Conservation (phyloP, 768 basidiomycete species). For the Steccherinum ochraceum region DNA sequence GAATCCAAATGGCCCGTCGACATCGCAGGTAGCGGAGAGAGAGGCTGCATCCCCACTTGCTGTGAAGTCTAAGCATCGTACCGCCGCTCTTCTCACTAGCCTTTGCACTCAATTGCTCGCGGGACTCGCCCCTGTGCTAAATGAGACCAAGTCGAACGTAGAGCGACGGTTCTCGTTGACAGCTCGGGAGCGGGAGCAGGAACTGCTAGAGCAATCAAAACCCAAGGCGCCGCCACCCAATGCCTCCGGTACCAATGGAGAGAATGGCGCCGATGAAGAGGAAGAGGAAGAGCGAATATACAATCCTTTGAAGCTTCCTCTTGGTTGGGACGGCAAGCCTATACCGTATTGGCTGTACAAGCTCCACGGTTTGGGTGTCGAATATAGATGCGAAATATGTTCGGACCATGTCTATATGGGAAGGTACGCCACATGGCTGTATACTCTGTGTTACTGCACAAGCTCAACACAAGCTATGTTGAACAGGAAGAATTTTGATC, state of each 20-base stretch:
- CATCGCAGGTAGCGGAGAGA: slow-evolving; percentile 30
- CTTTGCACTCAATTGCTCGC: slow-evolving; percentile 63
- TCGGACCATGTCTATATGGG: slow-evolving; percentile 97
- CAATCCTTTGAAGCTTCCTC: slow-evolving; percentile 93
- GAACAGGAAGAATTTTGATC: slow-evolving; percentile 86
- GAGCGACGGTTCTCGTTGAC: slow-evolving; percentile 96
- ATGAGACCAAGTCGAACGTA: slow-evolving; percentile 93
- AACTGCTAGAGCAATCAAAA: slow-evolving; percentile 66
- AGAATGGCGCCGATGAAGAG: slow-evolving; percentile 60
- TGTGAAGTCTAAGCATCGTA: slow-evolving; percentile 46
- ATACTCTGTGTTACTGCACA: neutral
- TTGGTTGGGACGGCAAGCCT: slow-evolving; percentile 98
- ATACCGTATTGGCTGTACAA: slow-evolving; percentile 99
- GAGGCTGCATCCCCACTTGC: slow-evolving; percentile 23
- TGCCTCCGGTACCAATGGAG: slow-evolving; percentile 37
- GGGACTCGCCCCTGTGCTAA: slow-evolving; percentile 57
- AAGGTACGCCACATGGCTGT: slow-evolving; percentile 41
- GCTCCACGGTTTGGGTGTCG: slow-evolving; percentile 95
- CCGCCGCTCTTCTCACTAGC: slow-evolving; percentile 65
- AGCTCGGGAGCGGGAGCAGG: slow-evolving; percentile 95
- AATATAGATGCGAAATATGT: slow-evolving; percentile 97
- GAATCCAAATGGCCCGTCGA: slow-evolving; percentile 54
- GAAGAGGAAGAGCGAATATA: slow-evolving; percentile 97
- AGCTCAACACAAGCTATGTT: neutral
- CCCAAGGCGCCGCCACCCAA: slow-evolving; percentile 44